Conservation (phyloP, 2,329 filamentous ascomycete genomes). For the Apiospora arundinis region DNA sequence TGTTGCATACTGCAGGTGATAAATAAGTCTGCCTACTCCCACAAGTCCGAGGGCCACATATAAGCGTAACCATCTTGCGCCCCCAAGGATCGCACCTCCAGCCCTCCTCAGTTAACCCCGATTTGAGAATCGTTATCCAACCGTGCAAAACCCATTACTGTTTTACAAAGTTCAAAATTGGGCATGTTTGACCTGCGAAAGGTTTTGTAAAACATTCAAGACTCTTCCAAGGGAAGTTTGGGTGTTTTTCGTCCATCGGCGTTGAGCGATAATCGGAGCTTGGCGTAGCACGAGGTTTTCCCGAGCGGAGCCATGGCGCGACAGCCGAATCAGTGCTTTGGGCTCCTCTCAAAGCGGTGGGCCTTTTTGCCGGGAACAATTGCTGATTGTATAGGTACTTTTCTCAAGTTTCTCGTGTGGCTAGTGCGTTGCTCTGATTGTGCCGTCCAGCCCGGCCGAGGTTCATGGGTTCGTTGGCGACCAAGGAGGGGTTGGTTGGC, state of each 20-base stretch:
- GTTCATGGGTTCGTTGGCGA: constrained; percentile 5
- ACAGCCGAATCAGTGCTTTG: not conserved
- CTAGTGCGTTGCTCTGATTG: not conserved
- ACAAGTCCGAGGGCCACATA: not conserved
- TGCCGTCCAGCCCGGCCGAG: constrained; percentile 5
- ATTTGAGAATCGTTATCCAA: no score
- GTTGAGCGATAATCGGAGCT: not conserved
- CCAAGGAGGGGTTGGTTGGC: constrained; percentile 14
- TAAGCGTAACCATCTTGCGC: not conserved
- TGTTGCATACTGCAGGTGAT: not conserved
- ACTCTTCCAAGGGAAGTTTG: no score
- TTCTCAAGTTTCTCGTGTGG: not conserved
- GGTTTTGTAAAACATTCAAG: no score
- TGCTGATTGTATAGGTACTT: not conserved
- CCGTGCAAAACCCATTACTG: no score
- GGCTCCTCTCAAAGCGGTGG: not conserved
- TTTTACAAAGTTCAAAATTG: no score
- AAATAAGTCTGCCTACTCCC: not conserved
- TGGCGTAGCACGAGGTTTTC: constrained; percentile 8
- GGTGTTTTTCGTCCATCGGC: not conserved
- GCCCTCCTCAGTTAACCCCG: no score
- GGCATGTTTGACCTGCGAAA: no score
- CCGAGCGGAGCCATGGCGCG: constrained; percentile 8
- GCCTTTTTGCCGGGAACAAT: not conserved
- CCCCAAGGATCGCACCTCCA: not conserved